Percentiles rank a stretch among this genome's conserved stretches.
Conservation (phyloP, 106 monocot species). For the Allium cepa region DNA sequence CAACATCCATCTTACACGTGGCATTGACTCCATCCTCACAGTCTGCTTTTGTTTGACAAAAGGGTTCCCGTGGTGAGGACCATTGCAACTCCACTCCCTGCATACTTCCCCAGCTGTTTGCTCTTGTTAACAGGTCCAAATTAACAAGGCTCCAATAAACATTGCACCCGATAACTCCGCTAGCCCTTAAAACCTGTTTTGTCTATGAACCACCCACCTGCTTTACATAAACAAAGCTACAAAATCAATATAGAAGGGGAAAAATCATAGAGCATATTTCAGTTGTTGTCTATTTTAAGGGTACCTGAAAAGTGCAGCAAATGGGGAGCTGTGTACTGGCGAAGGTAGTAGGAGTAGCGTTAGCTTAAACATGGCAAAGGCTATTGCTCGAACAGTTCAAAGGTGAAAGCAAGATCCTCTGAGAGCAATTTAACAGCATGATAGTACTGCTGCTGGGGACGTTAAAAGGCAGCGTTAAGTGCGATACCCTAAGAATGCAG, state of each 20-base stretch:
- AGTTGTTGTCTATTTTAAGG: too few relatives aligned
- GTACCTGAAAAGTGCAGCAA: conserved; percentile 51
- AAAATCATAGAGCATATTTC: too few relatives aligned
- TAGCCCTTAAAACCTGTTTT: conserved; percentile 31
- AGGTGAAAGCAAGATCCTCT: conserved; percentile 42
- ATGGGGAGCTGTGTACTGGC: conserved; percentile 17
- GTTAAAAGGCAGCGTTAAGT: conserved; percentile 77
- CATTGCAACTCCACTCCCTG: conserved; percentile 75
- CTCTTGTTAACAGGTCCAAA: conserved; percentile 32
- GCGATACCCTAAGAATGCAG: conserved; percentile 31
- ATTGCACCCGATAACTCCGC: conserved; percentile 27
- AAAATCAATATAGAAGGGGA: too few relatives aligned
- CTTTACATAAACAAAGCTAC: too few relatives aligned
- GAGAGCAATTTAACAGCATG: conserved; percentile 73
- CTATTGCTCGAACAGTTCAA: conserved; percentile 66
- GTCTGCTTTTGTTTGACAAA: conserved; percentile 52
- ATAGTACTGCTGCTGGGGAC: conserved; percentile 66
- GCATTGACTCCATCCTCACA: conserved; percentile 52
- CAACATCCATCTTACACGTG: conserved; percentile 40
- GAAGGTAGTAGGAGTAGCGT: conserved; percentile 17
- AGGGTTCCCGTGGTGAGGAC: conserved; percentile 54
- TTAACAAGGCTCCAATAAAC: conserved; percentile 73
- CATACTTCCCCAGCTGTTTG: conserved; percentile 27
- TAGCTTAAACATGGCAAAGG: conserved; percentile 53
- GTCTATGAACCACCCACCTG: conserved; percentile 57